Conservation (phyloP, 192 early-diverging fungal species). For the Globomyces pollinis-pini region DNA sequence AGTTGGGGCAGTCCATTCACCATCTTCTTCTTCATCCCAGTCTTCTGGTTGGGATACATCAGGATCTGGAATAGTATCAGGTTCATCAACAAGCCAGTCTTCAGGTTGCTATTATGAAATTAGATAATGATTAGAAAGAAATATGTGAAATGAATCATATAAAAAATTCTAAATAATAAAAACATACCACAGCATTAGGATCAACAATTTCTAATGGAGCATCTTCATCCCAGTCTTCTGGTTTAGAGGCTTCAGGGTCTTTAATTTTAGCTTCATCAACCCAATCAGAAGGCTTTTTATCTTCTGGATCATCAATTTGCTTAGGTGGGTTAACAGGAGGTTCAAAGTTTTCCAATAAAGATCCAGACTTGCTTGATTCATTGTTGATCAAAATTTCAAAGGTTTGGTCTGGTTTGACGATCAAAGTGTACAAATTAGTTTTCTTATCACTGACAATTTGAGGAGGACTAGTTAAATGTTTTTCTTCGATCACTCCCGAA, state of each 20-base stretch:
- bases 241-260: conserved; percentile 72
- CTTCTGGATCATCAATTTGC: conserved; percentile 56
- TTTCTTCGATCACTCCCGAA: conserved; percentile 75
- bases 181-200: conserved; percentile 45
- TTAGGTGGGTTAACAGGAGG: conserved; percentile 85
- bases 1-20: conserved; percentile 75
- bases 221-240: conserved; percentile 78
- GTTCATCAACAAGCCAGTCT: conserved; percentile 84
- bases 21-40: conserved; percentile 89
- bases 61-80: conserved; percentile 65
- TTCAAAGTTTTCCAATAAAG: conserved; percentile 66
- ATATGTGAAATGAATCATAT: conserved; percentile 5
- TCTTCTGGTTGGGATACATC: conserved; percentile 76
- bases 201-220: conserved; percentile 73
- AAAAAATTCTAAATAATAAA: neutral
- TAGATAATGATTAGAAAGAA: too few species aligned
- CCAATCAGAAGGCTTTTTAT: conserved; percentile 83
- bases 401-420: conserved; percentile 72
- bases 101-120: conserved; percentile 48
- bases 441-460: conserved; percentile 50
- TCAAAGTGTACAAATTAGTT: conserved; percentile 74
- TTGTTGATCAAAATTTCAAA: conserved; percentile 74
- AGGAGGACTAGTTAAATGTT: conserved; percentile 72
- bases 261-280: conserved; percentile 76
- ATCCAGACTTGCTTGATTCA: conserved; percentile 54